Percentiles rank a stretch among this genome's conserved stretches.
phyloP scores from a whole-genome alignment of 2,329 filamentous ascomycete genomes.

The Hypoxylon sp. region DNA sequence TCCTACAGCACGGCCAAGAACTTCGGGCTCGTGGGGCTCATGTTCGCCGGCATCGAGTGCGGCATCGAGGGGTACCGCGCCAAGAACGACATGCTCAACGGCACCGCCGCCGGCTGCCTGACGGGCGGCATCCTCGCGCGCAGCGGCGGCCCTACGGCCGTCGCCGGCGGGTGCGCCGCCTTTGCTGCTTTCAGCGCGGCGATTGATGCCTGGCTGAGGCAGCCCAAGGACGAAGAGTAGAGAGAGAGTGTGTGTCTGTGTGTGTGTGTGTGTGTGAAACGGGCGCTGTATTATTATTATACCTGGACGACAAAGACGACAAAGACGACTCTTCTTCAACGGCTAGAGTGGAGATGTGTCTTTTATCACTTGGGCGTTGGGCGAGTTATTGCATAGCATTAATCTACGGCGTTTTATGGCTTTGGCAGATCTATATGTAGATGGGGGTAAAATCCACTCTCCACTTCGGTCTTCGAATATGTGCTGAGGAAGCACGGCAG shows the following conservation, averaged over 20 bases:
- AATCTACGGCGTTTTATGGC: slow-evolving; percentile 48
- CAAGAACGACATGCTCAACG: slow-evolving; percentile 93
- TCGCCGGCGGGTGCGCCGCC: slow-evolving; percentile 86
- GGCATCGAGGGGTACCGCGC: slow-evolving; percentile 92
- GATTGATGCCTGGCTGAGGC: slow-evolving; percentile 91
- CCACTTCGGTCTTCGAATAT: slow-evolving; percentile 36
- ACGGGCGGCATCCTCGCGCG: slow-evolving; percentile 90
- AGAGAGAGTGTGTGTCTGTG: too few species aligned
- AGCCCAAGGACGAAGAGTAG: slow-evolving; percentile 73
- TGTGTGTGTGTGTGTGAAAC: too few species aligned
- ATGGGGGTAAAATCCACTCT: slow-evolving; percentile 28
- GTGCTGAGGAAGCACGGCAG: slow-evolving; percentile 17
- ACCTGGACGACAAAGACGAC: too few species aligned
- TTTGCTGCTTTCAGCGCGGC: slow-evolving; percentile 94
- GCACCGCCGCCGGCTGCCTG: slow-evolving; percentile 86
- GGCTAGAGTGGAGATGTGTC: slow-evolving; percentile 18
- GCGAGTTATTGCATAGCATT: slow-evolving; percentile 46
- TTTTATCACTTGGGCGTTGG: slow-evolving; percentile 43
- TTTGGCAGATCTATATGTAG: slow-evolving; percentile 33
- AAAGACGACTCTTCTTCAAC: slow-evolving; percentile 35
- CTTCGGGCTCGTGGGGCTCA: slow-evolving; percentile 91
- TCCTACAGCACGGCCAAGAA: slow-evolving; percentile 90
- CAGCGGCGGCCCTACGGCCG: slow-evolving; percentile 89
- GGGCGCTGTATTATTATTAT: slow-evolving; percentile 19
- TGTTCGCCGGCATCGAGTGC: slow-evolving; percentile 95